These are phyloP conservation scores for Suillus brevipes DNA, from an alignment of 768 basidiomycete genomes.

Conservation along the genomic window DNA sequence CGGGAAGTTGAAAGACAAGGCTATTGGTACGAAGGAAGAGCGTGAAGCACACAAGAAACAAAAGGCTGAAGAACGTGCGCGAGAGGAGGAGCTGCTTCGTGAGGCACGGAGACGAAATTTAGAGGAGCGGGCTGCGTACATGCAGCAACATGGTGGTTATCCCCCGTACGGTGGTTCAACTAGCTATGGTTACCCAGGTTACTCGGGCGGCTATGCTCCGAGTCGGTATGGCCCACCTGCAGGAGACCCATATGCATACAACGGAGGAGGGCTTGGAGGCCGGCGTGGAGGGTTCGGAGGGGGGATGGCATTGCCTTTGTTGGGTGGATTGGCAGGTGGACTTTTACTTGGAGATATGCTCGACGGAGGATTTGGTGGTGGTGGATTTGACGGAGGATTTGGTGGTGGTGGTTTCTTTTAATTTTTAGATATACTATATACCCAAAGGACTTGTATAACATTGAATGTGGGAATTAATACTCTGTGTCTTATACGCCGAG, in stretches of 20 bases:
- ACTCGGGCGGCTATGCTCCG: background rate
- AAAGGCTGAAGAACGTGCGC: conserved; percentile 31
- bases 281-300: conserved; percentile 22
- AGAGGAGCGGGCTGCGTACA: conserved; percentile 35
- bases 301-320: conserved; percentile 40
- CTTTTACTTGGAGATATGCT: conserved; percentile 48
- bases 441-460: background rate
- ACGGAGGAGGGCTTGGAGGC: conserved; percentile 10
- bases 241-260: conserved; percentile 13
- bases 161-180: conserved; percentile 25
- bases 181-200: conserved; percentile 3
- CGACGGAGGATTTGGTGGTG: conserved; percentile 38
- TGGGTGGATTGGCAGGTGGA: conserved; percentile 51
- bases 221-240: conserved; percentile 2
- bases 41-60: conserved; percentile 45
- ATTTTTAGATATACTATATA: background rate
- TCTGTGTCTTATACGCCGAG: background rate
- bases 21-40: conserved; percentile 65
- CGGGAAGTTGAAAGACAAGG: conserved; percentile 61
- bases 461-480: conserved; percentile 6
- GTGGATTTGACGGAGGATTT: conserved; percentile 20
- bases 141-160: conserved; percentile 33
- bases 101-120: conserved; percentile 21
- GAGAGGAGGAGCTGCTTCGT: conserved; percentile 20
- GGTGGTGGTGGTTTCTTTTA: conserved; percentile 24